Evolutionary conservation across 2,329 filamentous ascomycete species (phyloP).

Genomic region (Alternaria rosae): DNA sequence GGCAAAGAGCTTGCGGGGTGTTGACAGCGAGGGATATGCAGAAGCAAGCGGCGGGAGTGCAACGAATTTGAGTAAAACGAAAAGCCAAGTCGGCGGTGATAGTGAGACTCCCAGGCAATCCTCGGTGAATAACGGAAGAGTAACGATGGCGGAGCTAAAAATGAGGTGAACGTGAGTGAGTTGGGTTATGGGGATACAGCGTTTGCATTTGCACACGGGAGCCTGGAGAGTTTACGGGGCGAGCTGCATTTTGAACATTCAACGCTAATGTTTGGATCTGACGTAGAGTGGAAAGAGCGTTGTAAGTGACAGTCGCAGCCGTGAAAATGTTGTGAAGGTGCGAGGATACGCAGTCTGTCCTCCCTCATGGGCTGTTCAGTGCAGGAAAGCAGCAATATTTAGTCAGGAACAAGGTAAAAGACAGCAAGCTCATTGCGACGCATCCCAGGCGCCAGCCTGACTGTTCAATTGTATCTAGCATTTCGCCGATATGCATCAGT

Average conservation of each 20-base stretch:
- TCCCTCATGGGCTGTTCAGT: neutral
- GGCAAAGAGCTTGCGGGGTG: neutral
- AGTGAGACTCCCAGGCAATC: neutral
- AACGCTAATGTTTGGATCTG: neutral
- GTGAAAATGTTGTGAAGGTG: neutral
- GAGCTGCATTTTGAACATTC: neutral
- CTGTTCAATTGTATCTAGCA: neutral
- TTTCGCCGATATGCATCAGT: neutral
- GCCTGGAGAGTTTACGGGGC: neutral
- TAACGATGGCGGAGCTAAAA: constrained; percentile 3
- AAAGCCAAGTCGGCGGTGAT: neutral
- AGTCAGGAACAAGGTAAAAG: neutral
- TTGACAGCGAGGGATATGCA: neutral
- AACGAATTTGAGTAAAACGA: neutral
- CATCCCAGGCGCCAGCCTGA: neutral
- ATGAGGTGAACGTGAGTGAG: constrained; percentile 10
- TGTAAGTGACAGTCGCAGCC: neutral
- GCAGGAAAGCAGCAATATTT: neutral
- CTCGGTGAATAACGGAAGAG: neutral
- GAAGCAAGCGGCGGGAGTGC: neutral
- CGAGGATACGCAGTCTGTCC: neutral
- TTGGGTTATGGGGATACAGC: constrained; percentile 1
- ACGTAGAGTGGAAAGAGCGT: neutral
- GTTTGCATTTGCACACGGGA: constrained; percentile 12
- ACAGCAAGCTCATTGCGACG: neutral